Percentiles rank a stretch among this genome's conserved stretches.
phyloP scores from a whole-genome alignment of 164 flowering plant species.

The Santalum album region DNA sequence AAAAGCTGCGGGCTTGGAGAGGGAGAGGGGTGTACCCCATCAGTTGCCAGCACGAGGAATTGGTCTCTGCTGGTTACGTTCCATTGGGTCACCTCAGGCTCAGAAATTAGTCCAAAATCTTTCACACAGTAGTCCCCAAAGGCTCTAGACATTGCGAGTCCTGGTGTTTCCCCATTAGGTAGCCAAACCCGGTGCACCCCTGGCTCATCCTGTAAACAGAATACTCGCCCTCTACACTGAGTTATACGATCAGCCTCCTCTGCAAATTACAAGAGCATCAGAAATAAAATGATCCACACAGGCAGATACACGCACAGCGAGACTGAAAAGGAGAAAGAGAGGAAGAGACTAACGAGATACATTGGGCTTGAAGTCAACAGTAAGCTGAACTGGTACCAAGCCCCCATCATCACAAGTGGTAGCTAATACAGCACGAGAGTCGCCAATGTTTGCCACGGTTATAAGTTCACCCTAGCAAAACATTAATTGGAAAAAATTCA shows the following conservation, averaged over 20 bases:
- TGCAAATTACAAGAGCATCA: constrained; percentile 19
- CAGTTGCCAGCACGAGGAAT: constrained; percentile 42
- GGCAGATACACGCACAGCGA: not conserved
- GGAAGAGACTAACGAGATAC: constrained; percentile 48
- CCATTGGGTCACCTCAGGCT: constrained; percentile 45
- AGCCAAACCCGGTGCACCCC: constrained; percentile 54
- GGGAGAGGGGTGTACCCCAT: not conserved
- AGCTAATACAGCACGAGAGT: constrained; percentile 59
- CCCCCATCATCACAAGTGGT: constrained; percentile 35
- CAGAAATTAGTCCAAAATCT: constrained; percentile 58
- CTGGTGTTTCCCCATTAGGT: constrained; percentile 41
- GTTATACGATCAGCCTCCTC: constrained; percentile 55
- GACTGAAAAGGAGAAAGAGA: constrained; percentile 8
- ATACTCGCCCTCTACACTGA: constrained; percentile 39
- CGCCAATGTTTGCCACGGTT: constrained; percentile 51
- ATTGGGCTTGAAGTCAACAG: constrained; percentile 55
- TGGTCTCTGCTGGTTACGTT: constrained; percentile 33
- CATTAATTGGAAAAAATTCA: no score
- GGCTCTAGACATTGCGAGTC: constrained; percentile 64
- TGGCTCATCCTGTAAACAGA: constrained; percentile 47
- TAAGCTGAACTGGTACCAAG: constrained; percentile 44
- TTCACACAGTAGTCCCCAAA: constrained; percentile 57
- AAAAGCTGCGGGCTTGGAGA: no score
- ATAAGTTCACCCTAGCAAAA: constrained; percentile 47
- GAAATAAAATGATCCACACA: not conserved